These are phyloP conservation scores for Pythium biforme DNA, from an alignment of 352 stramenopile species.

Conservation along the genomic window DNA sequence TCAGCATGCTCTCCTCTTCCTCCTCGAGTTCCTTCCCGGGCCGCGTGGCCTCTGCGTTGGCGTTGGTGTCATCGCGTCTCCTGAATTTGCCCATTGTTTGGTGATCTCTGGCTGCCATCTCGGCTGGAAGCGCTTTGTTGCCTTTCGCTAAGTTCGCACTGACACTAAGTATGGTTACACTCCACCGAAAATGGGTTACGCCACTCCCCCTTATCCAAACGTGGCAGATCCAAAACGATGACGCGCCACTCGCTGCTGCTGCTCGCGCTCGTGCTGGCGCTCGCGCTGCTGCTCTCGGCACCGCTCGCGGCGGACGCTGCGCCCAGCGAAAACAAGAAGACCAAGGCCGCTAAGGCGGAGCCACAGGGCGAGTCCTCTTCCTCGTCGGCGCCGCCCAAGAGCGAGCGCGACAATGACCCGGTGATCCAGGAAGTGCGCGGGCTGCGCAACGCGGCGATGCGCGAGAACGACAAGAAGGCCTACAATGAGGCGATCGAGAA, in stretches of 20 bases:
- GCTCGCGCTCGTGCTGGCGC: slow-evolving; percentile 17
- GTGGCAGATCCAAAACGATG: background rate
- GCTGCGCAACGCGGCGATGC: slow-evolving; percentile 75
- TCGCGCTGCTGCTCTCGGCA: slow-evolving; percentile 34
- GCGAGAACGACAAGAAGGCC: slow-evolving; percentile 60
- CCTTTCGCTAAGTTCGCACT: slow-evolving; percentile 27
- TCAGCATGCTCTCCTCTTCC: background rate
- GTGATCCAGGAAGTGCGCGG: slow-evolving; percentile 61
- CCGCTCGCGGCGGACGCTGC: slow-evolving; percentile 9
- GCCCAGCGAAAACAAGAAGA: slow-evolving; percentile 3
- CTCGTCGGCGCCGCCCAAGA: slow-evolving; percentile 28
- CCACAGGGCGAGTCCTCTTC: slow-evolving; percentile 1
- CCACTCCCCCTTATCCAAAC: background rate
- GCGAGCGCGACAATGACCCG: slow-evolving; percentile 55
- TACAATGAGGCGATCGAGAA: slow-evolving; percentile 55
- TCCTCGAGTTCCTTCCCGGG: background rate
- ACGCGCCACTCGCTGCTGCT: slow-evolving; percentile 18
- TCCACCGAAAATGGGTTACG: background rate
- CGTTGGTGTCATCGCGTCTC: background rate
- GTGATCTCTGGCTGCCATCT: background rate
- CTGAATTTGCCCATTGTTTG: background rate
- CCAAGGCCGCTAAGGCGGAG: background rate
- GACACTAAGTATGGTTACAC: slow-evolving; percentile 11
- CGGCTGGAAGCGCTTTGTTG: too few species aligned
- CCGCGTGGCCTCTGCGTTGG: background rate